Conservation (phyloP, 129 eudicot species). For the Erigeron canadensis region DNA sequence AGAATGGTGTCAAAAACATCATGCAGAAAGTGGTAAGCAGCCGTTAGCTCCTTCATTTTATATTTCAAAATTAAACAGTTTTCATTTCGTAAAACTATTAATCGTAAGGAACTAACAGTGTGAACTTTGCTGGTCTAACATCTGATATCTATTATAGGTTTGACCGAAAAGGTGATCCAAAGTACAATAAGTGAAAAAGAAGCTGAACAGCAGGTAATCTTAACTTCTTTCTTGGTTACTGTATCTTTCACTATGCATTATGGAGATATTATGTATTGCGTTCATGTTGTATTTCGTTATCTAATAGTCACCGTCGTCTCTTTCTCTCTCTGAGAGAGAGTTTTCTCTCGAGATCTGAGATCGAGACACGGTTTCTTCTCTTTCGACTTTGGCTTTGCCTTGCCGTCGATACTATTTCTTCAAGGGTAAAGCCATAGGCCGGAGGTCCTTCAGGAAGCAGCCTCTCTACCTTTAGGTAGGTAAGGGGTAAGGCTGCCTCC, state of each 20-base stretch:
- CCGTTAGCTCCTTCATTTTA: slow-evolving; percentile 8
- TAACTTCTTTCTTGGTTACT: not conserved
- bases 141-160: slow-evolving; percentile 43
- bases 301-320: too few species aligned
- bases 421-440: too few species aligned
- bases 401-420: too few species aligned
- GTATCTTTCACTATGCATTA: not conserved
- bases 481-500: too few species aligned
- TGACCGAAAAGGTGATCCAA: slow-evolving; percentile 76
- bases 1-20: slow-evolving; percentile 94
- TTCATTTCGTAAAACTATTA: not conserved
- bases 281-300: not conserved
- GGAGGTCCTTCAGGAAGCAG: too few species aligned
- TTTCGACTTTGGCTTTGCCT: too few species aligned
- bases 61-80: not conserved
- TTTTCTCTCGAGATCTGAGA: too few species aligned
- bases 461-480: too few species aligned
- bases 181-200: slow-evolving; percentile 78
- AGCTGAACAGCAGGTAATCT: slow-evolving; percentile 79
- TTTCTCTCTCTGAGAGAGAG: too few species aligned
- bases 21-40: slow-evolving; percentile 85
- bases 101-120: not conserved
- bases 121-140: not conserved
- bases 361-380: too few species aligned
- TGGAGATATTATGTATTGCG: not conserved